These are phyloP conservation scores for Alternaria triticimaculans DNA, from an alignment of 2,329 filamentous ascomycete genomes.

Conservation along the genomic window DNA sequence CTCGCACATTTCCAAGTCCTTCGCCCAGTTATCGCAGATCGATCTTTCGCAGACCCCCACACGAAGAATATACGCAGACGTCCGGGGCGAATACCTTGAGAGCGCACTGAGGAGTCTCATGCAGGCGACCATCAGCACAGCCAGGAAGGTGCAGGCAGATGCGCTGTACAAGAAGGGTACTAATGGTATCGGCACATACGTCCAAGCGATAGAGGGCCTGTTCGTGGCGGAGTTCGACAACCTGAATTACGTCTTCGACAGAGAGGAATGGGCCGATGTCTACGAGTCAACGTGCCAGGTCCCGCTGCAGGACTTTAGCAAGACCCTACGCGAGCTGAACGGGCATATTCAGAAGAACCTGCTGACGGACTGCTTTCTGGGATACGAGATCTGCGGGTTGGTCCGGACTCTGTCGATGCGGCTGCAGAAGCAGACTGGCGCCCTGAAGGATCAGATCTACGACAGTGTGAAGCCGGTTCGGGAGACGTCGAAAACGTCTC, in stretches of 20 bases:
- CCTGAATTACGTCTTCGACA: conserved; percentile 82
- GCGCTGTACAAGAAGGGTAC: conserved; percentile 86
- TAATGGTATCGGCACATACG: conserved; percentile 90
- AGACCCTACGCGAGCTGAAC: conserved; percentile 88
- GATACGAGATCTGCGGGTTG: conserved; percentile 94
- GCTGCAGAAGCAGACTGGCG: conserved; percentile 81
- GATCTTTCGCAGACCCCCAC: conserved; percentile 67
- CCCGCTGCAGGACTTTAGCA: conserved; percentile 79
- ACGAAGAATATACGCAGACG: conserved; percentile 83
- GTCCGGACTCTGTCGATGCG: conserved; percentile 79
- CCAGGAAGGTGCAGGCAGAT: conserved; percentile 73
- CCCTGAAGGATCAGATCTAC: conserved; percentile 81
- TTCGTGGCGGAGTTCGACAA: conserved; percentile 91
- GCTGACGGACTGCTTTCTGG: conserved; percentile 89
- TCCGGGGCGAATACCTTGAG: conserved; percentile 85
- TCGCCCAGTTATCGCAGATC: conserved; percentile 56
- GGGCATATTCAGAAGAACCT: conserved; percentile 85
- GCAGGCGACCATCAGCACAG: conserved; percentile 81
- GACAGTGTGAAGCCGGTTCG: conserved; percentile 88
- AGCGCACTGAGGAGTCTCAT: conserved; percentile 84
- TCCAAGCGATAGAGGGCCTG: conserved; percentile 83
- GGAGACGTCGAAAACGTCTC: conserved; percentile 87
- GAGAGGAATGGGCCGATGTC: conserved; percentile 82
- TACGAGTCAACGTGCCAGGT: conserved; percentile 80
- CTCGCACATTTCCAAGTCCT: conserved; percentile 71